These are phyloP conservation scores for Hymenochaete sp. DNA, from an alignment of 1,284 basidiomycete genomes.

Conservation along the genomic window DNA sequence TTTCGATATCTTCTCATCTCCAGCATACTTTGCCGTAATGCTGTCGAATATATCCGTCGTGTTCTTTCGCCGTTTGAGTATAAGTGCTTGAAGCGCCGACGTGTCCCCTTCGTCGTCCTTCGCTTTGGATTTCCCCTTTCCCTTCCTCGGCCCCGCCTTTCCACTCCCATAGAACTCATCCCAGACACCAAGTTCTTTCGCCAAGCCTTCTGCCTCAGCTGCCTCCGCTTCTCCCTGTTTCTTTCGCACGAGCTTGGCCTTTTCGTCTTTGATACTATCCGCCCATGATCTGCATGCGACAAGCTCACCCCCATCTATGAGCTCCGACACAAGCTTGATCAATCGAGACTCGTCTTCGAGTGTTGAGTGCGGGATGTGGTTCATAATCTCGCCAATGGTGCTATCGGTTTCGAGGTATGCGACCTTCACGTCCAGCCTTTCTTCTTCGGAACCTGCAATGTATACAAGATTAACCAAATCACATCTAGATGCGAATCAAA, in stretches of 20 bases:
- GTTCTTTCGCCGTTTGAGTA: constrained; percentile 68
- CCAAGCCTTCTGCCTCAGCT: constrained; percentile 74
- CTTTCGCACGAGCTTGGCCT: constrained; percentile 61
- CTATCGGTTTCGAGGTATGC: constrained; percentile 67
- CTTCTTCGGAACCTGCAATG: constrained; percentile 70
- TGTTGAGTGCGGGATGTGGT: constrained; percentile 76
- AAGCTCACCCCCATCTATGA: constrained; percentile 61
- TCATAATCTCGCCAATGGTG: constrained; percentile 72
- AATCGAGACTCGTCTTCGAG: constrained; percentile 79
- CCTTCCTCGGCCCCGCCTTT: constrained; percentile 55
- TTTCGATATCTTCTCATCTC: constrained; percentile 32
- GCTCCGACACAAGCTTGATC: constrained; percentile 55
- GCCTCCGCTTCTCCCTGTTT: constrained; percentile 76
- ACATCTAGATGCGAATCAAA: not conserved
- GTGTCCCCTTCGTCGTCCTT: constrained; percentile 40
- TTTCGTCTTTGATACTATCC: constrained; percentile 65
- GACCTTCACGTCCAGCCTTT: constrained; percentile 64
- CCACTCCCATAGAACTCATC: constrained; percentile 90
- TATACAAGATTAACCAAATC: not conserved
- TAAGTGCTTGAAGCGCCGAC: constrained; percentile 73
- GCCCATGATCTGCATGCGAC: constrained; percentile 58
- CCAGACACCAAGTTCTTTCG: constrained; percentile 87
- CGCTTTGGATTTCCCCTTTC: constrained; percentile 45
- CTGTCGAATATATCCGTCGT: constrained; percentile 66
- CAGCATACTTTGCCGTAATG: constrained; percentile 77